Evolutionary conservation across 768 basidiomycete genomes (phyloP), one percentile per base, ranked within the genome.

Genomic region (Mycena leptocephala): DNA sequence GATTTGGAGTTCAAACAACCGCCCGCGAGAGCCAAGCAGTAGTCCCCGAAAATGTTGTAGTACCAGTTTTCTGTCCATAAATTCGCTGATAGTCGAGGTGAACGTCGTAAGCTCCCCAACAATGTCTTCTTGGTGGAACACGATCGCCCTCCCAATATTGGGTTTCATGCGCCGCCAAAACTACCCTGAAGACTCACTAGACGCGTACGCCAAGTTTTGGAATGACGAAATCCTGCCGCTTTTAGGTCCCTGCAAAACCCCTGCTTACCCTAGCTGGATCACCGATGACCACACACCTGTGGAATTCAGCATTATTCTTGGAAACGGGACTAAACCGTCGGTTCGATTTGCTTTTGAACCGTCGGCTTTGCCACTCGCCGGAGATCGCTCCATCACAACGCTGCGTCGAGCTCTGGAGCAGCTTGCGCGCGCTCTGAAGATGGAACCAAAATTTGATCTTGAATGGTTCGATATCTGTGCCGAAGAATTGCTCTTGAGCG

Each of bases 391-490:
- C 5, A 55, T 41, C 22, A 14, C 11, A 8, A 33, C 61, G 0
- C 33, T 71, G 1, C 32, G 46, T 39, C 22, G 9, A 3, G 28
- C 53, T 7, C 37, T 75, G 11, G 20, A 62, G 24, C 35, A 56
- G 5, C 70, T 70, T 51, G 1, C 39, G 35, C 26, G 7, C 10
- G 8, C 53, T 8, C 37, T 58, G 56, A 16, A 13, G 1, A 73
- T 73, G 63, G 20, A 59, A 26, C 55, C 72, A 1, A 16, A 66
- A 20, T 56, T 66, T 16, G 62, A 76, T 32, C 63, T 76, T 22
- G 58, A 64, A 7, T 76, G 75, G 75, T 66, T 71, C 46, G 63
- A 76, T n/a, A 53, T 76, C 28, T 76, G 75, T 66, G 68, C 58
- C 30, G 69, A 76, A 8, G 70, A 59, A 58, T 39, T 76, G 24